These are phyloP conservation scores for Capsella bursapastoris DNA, from an alignment of 345 rosid species.

Conservation along the genomic window DNA sequence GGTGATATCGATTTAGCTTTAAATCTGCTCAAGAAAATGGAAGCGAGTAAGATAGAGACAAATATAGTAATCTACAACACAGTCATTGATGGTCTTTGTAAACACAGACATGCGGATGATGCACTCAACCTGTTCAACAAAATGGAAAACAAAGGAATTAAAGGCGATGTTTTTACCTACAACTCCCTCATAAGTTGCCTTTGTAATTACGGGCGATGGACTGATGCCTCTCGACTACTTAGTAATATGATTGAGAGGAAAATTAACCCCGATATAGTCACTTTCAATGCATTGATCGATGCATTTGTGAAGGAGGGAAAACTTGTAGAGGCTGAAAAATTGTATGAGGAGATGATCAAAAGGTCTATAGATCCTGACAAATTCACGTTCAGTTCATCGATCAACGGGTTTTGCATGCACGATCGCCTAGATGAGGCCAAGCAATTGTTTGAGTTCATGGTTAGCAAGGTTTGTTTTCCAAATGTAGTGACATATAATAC, in stretches of 20 bases:
- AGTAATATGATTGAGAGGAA: slow-evolving; percentile 1
- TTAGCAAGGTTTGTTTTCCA: neutral
- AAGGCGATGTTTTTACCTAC: neutral
- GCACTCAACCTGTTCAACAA: neutral
- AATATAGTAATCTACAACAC: neutral
- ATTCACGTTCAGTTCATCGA: neutral
- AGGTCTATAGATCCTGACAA: neutral
- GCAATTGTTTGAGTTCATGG: slow-evolving; percentile 1
- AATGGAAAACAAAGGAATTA: neutral
- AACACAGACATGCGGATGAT: neutral
- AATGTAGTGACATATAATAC: neutral
- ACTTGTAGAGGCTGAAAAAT: neutral
- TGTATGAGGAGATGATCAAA: neutral
- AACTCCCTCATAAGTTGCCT: slow-evolving; percentile 20
- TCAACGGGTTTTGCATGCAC: neutral
- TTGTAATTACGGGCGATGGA: slow-evolving; percentile 12
- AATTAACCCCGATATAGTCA: neutral
- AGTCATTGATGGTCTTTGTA: slow-evolving; percentile 9
- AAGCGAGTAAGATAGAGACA: fast-evolving
- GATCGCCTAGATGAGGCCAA: neutral
- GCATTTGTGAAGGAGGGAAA: neutral
- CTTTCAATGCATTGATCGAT: neutral
- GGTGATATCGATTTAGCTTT: slow-evolving; percentile 11
- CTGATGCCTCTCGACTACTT: neutral
- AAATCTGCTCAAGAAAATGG: slow-evolving; percentile 1